Evolutionary conservation across 1,284 basidiomycete genomes (phyloP), one percentile per base, ranked within the genome.

Genomic region (Heterobasidion annosum): DNA sequence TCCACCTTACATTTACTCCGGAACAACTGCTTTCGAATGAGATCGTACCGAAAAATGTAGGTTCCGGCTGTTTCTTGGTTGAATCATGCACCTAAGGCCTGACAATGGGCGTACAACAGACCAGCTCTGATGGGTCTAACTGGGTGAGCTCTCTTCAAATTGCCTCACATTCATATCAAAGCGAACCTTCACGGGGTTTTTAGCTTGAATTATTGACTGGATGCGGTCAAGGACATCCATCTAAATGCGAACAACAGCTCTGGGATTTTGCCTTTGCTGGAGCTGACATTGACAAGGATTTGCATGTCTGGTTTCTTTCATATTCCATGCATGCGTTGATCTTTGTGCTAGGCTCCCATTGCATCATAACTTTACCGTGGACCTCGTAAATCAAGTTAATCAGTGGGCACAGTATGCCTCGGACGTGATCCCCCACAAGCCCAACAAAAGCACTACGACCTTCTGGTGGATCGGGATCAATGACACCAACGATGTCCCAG

Each of bases 391-490:
- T 50, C 71, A 79, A 59, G 78, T 80, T 12, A 67, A 69, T 25
- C 77, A 80, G 62, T 81, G 75, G 74, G 64, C 63, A 8, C 59
- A 63, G 4, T 77, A 70, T 58, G 78, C 73, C 0, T 68, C 75
- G 3, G 59, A 68, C 33, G 65, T 76, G 19, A 62, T 81, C 8
- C 75, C 78, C 2, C 75, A 75, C 59, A 74, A 74, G 7, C 49
- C 63, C 0, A 64, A 60, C 33, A 34, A 19, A 10, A 63, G 74
- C 54, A 78, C 78, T 0, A 61, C 81, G 35, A 75, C 76, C 3
- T 68, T 71, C 2, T 82, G 78, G 78, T 82, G 77, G 76, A 80
- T 80, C 55, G 79, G 79, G 5, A 80, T 80, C 52, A 81, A 80
- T 62, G 79, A 81, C 59, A 79, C 78, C 1, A 76, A 77, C 3